Evolutionary conservation across 2,329 filamentous ascomycete species (phyloP).

Genomic region (Fusarium humuli): DNA sequence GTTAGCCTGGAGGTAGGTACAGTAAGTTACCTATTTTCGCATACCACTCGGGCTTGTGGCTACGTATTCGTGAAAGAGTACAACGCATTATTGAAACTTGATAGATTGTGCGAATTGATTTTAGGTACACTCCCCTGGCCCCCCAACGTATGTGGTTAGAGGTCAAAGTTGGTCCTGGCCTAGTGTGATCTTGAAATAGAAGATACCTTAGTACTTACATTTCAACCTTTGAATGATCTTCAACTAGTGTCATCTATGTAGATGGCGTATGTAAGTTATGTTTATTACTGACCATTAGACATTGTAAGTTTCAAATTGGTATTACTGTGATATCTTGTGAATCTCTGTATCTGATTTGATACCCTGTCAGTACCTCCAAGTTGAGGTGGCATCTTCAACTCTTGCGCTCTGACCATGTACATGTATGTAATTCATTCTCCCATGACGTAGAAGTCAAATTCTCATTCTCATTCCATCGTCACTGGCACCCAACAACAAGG

Average conservation of each 20-base stretch:
- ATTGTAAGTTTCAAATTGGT: neutral
- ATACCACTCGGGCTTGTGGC: neutral
- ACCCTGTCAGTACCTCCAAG: neutral
- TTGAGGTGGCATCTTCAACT: conserved; percentile 1
- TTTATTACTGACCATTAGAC: neutral
- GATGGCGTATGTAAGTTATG: neutral
- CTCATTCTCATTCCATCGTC: neutral
- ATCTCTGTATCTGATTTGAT: neutral
- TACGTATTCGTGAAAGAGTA: conserved; percentile 6
- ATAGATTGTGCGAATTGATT: neutral
- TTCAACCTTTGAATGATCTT: neutral
- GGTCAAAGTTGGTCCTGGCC: neutral
- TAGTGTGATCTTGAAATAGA: conserved; percentile 1
- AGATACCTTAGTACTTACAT: neutral
- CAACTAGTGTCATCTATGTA: neutral
- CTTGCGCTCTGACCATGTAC: neutral
- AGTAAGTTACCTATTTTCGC: conserved; percentile 7
- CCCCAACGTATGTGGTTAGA: neutral
- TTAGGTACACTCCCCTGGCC: neutral
- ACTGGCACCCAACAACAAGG: conserved; percentile 1
- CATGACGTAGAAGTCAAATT: conserved; percentile 10
- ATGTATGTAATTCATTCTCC: neutral
- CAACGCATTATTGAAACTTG: neutral
- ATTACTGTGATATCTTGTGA: neutral
- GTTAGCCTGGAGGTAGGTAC: neutral